These are phyloP conservation scores for Mayamaea pseudoterrestris DNA, from an alignment of 108 stramenopile genomes.

Conservation along the genomic window DNA sequence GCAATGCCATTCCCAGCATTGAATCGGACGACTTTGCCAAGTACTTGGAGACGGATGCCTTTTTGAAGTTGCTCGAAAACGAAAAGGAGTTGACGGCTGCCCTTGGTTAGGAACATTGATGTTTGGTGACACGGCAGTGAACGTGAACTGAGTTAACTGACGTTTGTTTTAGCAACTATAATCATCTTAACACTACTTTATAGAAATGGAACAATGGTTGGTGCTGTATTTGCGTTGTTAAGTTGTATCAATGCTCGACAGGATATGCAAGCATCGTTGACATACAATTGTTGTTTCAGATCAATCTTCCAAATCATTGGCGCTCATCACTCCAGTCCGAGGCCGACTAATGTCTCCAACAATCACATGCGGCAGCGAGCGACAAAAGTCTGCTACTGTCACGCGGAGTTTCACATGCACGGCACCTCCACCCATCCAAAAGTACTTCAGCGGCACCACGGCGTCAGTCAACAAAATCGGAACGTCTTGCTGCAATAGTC, in stretches of 20 bases:
- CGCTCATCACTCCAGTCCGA: conserved; percentile 2
- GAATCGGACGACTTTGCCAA: conserved; percentile 30
- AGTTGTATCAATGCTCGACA: not conserved
- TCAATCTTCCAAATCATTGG: conserved; percentile 2
- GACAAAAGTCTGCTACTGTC: conserved; percentile 51
- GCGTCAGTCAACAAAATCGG: conserved; percentile 48
- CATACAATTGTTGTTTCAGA: not conserved
- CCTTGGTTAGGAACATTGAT: conserved; percentile 1
- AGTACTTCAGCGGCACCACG: conserved; percentile 25
- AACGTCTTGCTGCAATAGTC: conserved; percentile 35
- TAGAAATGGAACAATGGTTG: not conserved
- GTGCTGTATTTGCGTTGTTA: not conserved
- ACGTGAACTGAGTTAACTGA: not conserved
- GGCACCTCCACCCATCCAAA: conserved; percentile 81
- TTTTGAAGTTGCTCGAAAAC: conserved; percentile 25
- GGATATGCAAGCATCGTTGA: not conserved
- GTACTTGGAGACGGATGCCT: conserved; percentile 29
- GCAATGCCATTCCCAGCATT: conserved; percentile 35
- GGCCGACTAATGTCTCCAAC: conserved; percentile 16
- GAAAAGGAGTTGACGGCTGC: conserved; percentile 27
- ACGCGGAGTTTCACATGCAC: conserved; percentile 73
- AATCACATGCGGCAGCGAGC: conserved; percentile 14
- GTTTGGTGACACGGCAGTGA: too few relatives aligned
- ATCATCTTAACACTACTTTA: not conserved
- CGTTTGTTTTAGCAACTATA: not conserved